These are phyloP conservation scores for Xylariaceae sp. DNA, from an alignment of 2,329 filamentous ascomycete genomes.

Conservation along the genomic window DNA sequence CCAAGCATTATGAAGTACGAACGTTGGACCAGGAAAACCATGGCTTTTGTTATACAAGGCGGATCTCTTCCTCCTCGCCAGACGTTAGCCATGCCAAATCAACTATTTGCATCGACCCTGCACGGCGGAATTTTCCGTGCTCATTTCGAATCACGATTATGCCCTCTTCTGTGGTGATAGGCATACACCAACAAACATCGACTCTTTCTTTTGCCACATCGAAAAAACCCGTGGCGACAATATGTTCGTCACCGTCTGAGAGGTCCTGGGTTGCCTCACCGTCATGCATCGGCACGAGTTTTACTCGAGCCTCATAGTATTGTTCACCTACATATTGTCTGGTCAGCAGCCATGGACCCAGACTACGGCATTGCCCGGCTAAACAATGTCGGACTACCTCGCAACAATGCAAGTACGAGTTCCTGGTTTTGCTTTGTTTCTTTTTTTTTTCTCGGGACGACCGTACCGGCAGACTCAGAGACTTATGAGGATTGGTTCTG, in stretches of 20 bases:
- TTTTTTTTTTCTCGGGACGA: too few species aligned
- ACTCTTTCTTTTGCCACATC: conserved; percentile 15
- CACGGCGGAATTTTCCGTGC: conserved; percentile 18
- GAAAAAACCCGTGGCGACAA: conserved; percentile 16
- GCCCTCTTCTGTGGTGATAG: conserved; percentile 15
- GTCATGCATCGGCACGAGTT: neutral
- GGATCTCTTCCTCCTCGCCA: conserved; percentile 27
- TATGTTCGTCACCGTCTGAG: neutral
- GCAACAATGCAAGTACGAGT: too few species aligned
- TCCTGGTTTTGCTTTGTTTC: too few species aligned
- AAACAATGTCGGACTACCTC: too few species aligned
- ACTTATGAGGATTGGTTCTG: neutral
- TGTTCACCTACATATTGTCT: conserved; percentile 7
- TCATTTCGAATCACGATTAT: conserved; percentile 16
- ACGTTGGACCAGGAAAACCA: too few species aligned
- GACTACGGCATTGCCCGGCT: too few species aligned
- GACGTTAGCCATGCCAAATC: conserved; percentile 12
- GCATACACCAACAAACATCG: conserved; percentile 19
- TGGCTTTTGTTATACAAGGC: conserved; percentile 1
- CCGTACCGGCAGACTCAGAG: neutral
- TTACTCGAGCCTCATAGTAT: neutral
- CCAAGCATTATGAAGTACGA: conserved; percentile 32
- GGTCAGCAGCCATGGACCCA: neutral
- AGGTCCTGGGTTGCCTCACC: neutral
- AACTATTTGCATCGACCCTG: conserved; percentile 13